Percentiles rank a stretch among this genome's conserved stretches.
Evolutionary conservation across 805 yeast species (phyloP).

Genomic region (Kuraishia piskuri): DNA sequence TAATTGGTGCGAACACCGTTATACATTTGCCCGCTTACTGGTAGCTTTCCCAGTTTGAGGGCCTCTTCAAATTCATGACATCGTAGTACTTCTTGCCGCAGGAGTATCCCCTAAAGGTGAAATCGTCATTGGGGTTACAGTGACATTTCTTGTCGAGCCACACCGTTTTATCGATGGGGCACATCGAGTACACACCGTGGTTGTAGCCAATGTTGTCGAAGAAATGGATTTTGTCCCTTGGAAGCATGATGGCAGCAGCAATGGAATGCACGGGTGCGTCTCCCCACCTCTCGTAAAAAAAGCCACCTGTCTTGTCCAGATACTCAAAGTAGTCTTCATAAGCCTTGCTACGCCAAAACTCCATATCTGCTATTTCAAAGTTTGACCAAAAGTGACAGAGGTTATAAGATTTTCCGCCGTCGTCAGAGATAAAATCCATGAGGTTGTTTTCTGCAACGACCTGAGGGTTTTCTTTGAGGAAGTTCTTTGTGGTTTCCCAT

Average conservation of each 20-base stretch:
- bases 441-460: slow-evolving; percentile 37
- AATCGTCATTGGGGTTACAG: slow-evolving; percentile 31
- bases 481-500: slow-evolving; percentile 37
- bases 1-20: background rate
- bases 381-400: slow-evolving; percentile 81
- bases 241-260: slow-evolving; percentile 55
- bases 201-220: slow-evolving; percentile 71
- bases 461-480: slow-evolving; percentile 27
- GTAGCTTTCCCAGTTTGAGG: slow-evolving; percentile 9
- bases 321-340: slow-evolving; percentile 53
- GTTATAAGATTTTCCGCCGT: slow-evolving; percentile 57
- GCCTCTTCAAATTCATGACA: slow-evolving; percentile 17
- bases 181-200: slow-evolving; percentile 42
- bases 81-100: slow-evolving; percentile 24
- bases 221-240: slow-evolving; percentile 52
- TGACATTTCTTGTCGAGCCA: slow-evolving; percentile 22
- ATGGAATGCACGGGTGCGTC: slow-evolving; percentile 88
- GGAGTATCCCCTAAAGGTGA: slow-evolving; percentile 15
- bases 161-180: slow-evolving; percentile 27
- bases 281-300: slow-evolving; percentile 87
- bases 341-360: slow-evolving; percentile 50
- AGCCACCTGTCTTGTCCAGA: slow-evolving; percentile 66
- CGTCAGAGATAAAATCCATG: slow-evolving; percentile 54
- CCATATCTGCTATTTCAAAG: slow-evolving; percentile 67
- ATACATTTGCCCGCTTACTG: background rate